phyloP scores from a whole-genome alignment of 108 stramenopile genomes.

The Bacterosira constricta region DNA sequence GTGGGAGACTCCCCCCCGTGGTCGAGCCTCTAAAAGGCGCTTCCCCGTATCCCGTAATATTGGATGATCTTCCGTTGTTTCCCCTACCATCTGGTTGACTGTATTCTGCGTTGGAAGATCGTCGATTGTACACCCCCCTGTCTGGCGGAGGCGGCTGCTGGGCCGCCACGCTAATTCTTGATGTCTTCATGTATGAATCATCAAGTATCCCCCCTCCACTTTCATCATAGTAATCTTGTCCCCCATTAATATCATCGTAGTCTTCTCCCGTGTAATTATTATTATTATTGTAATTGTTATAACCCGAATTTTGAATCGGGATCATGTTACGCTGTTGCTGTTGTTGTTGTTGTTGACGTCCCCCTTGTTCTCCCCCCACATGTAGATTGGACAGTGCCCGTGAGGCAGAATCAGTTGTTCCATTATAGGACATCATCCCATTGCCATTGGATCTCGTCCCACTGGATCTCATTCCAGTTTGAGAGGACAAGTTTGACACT shows the following conservation, averaged over 20 bases:
- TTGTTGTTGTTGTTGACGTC: too few relatives aligned
- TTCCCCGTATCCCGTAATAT: too few relatives aligned
- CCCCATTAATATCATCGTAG: not conserved
- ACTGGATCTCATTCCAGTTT: too few relatives aligned
- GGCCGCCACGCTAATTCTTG: not conserved
- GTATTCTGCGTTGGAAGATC: too few relatives aligned
- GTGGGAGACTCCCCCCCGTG: too few relatives aligned
- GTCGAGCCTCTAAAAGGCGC: too few relatives aligned
- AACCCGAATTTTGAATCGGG: not conserved
- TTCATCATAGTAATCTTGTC: not conserved
- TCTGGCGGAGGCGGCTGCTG: slow-evolving; percentile 1
- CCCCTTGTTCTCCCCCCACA: too few relatives aligned
- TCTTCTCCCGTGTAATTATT: not conserved
- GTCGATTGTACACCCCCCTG: not conserved
- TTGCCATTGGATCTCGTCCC: not conserved
- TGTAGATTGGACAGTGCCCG: slow-evolving; percentile 1
- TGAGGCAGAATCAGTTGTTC: not conserved
- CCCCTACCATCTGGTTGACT: too few relatives aligned
- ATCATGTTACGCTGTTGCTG: not conserved
- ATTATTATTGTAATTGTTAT: not conserved
- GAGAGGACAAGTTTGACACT: too few relatives aligned
- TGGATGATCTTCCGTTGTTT: too few relatives aligned
- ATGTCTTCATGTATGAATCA: not conserved
- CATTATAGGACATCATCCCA: not conserved
- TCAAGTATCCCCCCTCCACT: slow-evolving; percentile 3